Base-by-base conservation (phyloP, 2,329 filamentous ascomycete genomes). In the Emydomyces testavorans region DNA sequence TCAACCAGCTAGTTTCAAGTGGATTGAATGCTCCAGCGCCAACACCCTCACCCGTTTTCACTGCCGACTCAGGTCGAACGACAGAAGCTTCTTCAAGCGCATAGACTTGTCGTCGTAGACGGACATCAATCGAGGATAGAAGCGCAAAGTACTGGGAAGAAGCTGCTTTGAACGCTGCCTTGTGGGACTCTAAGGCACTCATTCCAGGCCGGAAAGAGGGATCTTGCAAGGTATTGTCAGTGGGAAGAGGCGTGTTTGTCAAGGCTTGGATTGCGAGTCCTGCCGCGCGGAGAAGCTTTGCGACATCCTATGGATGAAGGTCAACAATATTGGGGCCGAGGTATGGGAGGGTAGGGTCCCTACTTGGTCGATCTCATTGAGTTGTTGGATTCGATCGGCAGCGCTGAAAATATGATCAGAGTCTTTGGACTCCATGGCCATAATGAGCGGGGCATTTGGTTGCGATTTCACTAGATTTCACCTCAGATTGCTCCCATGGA, bases 1-100 rank as follows among this genome's bases (percentile, higher is more conserved):
- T 96, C 57, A 96, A 67, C 78, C 85, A 90, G 26, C 89, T 89
- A 11, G 93, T 82, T 61, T 95, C 89, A 46, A 95, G 71, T 69
- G 32, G 79, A 72, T 61, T 78, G 68, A 54, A 78, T 56, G 66
- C 62, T 11, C 53, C 52, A 1, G 53, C 61, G 48, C 58, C 62
- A 50, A 51, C 59, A 28, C 51, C 57, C 37, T 55, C 56, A 38
- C 68, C 62, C 3, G 58, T 58, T 11, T 63, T 56, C 24, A 59
- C 57, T 1, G 62, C 56, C 8, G 60, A 56, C 20, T 73, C 67
- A 3, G 71, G 61, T 0, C 70, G 60, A 56, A 93, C 78, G 53
- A 93, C 85, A 34, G 79, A 78, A 0, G 83, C 85, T 65, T 94
- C 86, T 63, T 93, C 85, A 2, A 94, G 71, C 0, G 83, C 85